Evolutionary conservation across 2,329 filamentous ascomycete species (phyloP), one percentile per base, ranked within the genome.

Genomic region (Intubia oerlemansii): DNA sequence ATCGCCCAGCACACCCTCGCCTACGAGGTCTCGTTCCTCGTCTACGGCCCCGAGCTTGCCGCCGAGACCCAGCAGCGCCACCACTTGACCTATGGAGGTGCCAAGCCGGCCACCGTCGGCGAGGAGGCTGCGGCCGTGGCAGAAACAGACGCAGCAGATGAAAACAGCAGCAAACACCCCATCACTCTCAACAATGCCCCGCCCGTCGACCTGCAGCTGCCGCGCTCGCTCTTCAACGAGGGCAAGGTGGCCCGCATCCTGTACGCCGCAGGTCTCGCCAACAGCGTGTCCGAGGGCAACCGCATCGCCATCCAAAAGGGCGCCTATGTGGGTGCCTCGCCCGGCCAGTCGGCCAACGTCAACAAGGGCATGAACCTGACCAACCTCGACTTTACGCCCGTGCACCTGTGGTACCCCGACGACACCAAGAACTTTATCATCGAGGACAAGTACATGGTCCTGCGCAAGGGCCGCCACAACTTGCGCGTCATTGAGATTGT

Each of bases 1-100:
- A 46, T 68, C 32, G 82, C 85, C 4, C 85, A 98, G 41, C 84
- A 92, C 44, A 54, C 62, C 1, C 64, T 98, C 3, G 88, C 88
- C 1, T 66, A 58, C 28, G 84, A 98, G 44, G 74, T 95, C 14
- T 57, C 90, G 1, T 63, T 73, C 28, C 59, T 98, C 3, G 65
- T 82, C 1, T 82, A 95, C 44, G 80, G 84, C 10, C 46, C 55
- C 1, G 42, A 60, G 7, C 62, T 63, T 35, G 81, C 84, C 0
- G 46, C 63, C 10, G 54, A 62, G 14, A 71, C 79, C 6, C 66
- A 70, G 33, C 33, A 49, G 17, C 53, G 59, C 36, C 68, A 74
- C 42, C 46, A 45, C 27, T 48, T 53, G 27, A 46, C 66, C 33
- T 21, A 21, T n/a, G n/a, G 19, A 8, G 19, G 19, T n/a, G 23